phyloP scores from a whole-genome alignment of 2,329 filamentous ascomycete genomes.

The Colletotrichum brevisporum region DNA sequence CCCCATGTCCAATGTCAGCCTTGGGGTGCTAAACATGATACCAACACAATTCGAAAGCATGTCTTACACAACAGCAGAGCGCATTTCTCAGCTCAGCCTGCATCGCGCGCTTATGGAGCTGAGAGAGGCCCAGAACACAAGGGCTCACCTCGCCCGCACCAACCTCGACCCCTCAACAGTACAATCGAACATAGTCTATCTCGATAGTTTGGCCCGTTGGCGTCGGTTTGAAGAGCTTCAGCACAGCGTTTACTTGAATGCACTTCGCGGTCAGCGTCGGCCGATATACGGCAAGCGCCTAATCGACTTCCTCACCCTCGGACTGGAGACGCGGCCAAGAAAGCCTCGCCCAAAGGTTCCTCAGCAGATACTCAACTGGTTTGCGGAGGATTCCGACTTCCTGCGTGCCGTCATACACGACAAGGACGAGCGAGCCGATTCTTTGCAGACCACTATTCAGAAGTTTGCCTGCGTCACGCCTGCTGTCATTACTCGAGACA shows the following conservation, averaged over 20 bases:
- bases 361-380: slow-evolving; percentile 78
- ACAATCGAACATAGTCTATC: slow-evolving; percentile 77
- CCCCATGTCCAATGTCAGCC: slow-evolving; percentile 75
- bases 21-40: slow-evolving; percentile 84
- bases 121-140: slow-evolving; percentile 76
- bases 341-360: slow-evolving; percentile 73
- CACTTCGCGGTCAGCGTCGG: slow-evolving; percentile 82
- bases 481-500: slow-evolving; percentile 84
- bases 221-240: slow-evolving; percentile 83
- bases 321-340: slow-evolving; percentile 70
- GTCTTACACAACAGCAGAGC: slow-evolving; percentile 67
- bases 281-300: slow-evolving; percentile 87
- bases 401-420: slow-evolving; percentile 80
- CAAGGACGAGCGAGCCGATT: slow-evolving; percentile 78
- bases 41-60: slow-evolving; percentile 79
- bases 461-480: slow-evolving; percentile 96
- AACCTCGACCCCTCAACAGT: slow-evolving; percentile 76
- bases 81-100: slow-evolving; percentile 77
- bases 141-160: slow-evolving; percentile 69
- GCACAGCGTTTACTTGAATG: slow-evolving; percentile 85
- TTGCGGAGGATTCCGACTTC: slow-evolving; percentile 76
- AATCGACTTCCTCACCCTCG: slow-evolving; percentile 80
- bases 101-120: slow-evolving; percentile 79
- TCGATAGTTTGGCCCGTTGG: slow-evolving; percentile 80
- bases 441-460: slow-evolving; percentile 81